Evolutionary conservation across 768 basidiomycete species (phyloP), one percentile per base, ranked within the genome.

Genomic region (Panaeolus papilionaceus): DNA sequence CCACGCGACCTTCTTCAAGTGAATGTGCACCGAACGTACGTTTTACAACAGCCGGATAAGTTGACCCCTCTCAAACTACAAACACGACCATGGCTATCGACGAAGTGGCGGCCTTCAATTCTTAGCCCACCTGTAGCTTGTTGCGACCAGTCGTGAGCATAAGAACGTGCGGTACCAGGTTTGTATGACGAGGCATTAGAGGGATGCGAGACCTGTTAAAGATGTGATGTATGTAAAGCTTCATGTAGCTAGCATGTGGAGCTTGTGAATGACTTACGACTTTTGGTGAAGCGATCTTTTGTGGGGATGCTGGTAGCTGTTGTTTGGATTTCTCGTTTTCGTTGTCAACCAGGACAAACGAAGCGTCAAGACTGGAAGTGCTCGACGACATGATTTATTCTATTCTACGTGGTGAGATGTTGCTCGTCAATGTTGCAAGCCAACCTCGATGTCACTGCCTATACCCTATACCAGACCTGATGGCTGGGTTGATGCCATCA

Each of bases 21-120:
- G 23, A 61, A 64, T 38, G 3, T 16, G 61, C 49, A 38, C 23
- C 62, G 6, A 9, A 82, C 88, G 67, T 76, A 93, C 95, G 88
- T 87, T 83, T 98, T 98, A 71, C 87, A 90, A 38, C 83, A 86
- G 4, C 94, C 96, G 3, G 92, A 89, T 40, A 98, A 78, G 75
- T 98, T 98, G 38, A 92, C 94, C 9, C 96, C 96, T 68, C 95
- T 83, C 44, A 96, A 80, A 66, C 83, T 86, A 74, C 96, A 91
- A 3, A 96, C 89, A 61, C 96, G 87, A 3, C 93, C 93, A 72
- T 89, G 87, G 1, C 78, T 79, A 75, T 99, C 96, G 1, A 95
- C 80, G 71, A 98, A 93, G 75, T 98, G 89, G 16, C 94, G 83
- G 0, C 95, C 95, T 64, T 87, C 85, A 1, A 87, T 83, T 38